A percentile compares a stretch with the other conserved stretches of the same genome.
Evolutionary conservation across 176 grass and related monocot species (phyloP).

Genomic region (Oryza coarctata): DNA sequence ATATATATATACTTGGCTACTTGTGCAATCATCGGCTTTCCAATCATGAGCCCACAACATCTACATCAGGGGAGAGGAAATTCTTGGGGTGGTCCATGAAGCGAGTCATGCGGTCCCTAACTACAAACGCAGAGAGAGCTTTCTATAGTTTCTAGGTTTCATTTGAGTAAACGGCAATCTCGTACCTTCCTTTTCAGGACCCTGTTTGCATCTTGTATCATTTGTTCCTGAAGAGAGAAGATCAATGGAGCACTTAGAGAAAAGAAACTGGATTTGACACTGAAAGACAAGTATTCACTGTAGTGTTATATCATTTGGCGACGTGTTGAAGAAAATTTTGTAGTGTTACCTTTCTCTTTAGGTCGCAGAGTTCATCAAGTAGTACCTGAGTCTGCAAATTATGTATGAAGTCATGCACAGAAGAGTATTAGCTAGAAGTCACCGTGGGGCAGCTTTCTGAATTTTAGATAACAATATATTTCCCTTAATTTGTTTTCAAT

Average conservation of each 20-base stretch:
- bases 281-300: neutral
- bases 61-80: neutral
- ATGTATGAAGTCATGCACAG: neutral
- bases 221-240: conserved; percentile 49
- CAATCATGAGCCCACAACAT: neutral
- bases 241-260: neutral
- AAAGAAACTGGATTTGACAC: neutral
- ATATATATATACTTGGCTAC: neutral
- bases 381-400: conserved; percentile 60
- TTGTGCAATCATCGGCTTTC: neutral
- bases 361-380: conserved; percentile 59
- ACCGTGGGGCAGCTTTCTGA: neutral
- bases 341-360: conserved; percentile 60
- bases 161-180: conserved; percentile 3
- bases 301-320: neutral
- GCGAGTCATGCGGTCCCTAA: conserved; percentile 24
- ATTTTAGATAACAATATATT: neutral
- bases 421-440: conserved; percentile 9
- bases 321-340: neutral
- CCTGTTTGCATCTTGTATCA: conserved; percentile 64
- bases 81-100: conserved; percentile 8
- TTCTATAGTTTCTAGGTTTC: neutral
- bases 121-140: neutral
- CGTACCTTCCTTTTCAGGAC: conserved; percentile 67
- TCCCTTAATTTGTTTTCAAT: neutral